Evolutionary conservation across 2,329 filamentous ascomycete genomes (phyloP), one percentile per base, ranked within the genome.

Genomic region (Myotisia sp.): DNA sequence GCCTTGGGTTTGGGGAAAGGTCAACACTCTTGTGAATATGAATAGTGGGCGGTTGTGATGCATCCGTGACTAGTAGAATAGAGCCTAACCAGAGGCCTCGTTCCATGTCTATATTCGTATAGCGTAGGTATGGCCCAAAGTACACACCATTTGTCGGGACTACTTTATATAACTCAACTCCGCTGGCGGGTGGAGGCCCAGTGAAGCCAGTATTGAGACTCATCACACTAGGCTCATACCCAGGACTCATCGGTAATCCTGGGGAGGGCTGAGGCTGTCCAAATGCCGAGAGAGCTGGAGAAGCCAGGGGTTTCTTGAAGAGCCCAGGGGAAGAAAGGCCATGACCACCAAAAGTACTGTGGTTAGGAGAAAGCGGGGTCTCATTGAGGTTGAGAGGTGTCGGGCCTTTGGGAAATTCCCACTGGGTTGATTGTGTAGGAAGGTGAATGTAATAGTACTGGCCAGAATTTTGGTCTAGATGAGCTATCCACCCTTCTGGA

Each of bases 371-470:
- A 37, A 94, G 62, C 0, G 87, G 87, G 10, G 75, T 68, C 9
- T 80, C 71, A 39, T 92, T 85, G 43, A 92, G 71, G 42, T 83
- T 81, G 35, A 94, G 67, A 1, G 87, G 87, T 16, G 84, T 93
- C 0, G 86, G 86, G 0, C 87, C 87, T 59, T 94, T 95, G 18
- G 90, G 90, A 46, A 95, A 95, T 51, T 98, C 90, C 90, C 90
- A 98, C 53, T 98, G 90, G 1, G 90, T 98, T 2, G 86, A 84
- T 53, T 95, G 90, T 0, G 83, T 86, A 1, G 86, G 81, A 19
- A 98, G 68, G 55, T 98, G 90, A 39, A 98, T 98, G 51, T 98
- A 98, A 57, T 98, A 98, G 58, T 95, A 98, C 52, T 95, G 87
- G 1, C 90, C 90, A 2, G 87, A 95, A 52, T 81, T 93, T 45